Evolutionary conservation across 169 alveolate species (phyloP), one percentile per base, ranked within the genome.

Genomic region (Plasmodium berghei): DNA sequence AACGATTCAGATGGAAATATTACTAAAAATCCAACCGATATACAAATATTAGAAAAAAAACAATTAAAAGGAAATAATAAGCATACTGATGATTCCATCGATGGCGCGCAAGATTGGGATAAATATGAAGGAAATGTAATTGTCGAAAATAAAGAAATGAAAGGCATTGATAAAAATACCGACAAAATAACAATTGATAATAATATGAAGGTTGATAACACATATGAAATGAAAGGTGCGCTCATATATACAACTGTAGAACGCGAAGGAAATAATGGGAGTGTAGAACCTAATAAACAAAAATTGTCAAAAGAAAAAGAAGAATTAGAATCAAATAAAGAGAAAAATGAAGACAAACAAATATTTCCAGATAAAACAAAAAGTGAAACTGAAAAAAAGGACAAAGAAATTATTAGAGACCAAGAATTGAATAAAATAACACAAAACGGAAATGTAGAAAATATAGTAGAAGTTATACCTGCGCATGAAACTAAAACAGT

Each of bases 371-470:
- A 72, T 10, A 61, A 45, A n/a, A 49, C 16, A 56, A 24, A 54
- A 45, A 16, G 10, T 34, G 58, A 12, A 45, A 9, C 26, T 40
- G 48, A 14, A 56, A 18, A n/a, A 9, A 56, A 10, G 26, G 48
- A 22, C 28, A 62, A 28, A 56, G 61, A 72, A 52, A 61, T 48
- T 1, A 62, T n/a, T 16, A 40, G 16, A 2, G 22, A 45, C 18
- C 16, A 42, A 8, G 56, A 56, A 18, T 40, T 28, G 14, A 54
- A 16, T 34, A 58, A 6, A 9, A 54, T 5, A 59, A 42, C 12
- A 20, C 64, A 49, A 26, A 48, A 58, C 18, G 46, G n/a, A 42
- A 34, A 58, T 1, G 63, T 16, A 61, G 74, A 48, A n/a, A 69
- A 69, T 9, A 9, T 45, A 64, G 18, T 18, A 59, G 40, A 61